phyloP scores from a whole-genome alignment of 176 grass and related monocot species.

The Triticum monococcum region DNA sequence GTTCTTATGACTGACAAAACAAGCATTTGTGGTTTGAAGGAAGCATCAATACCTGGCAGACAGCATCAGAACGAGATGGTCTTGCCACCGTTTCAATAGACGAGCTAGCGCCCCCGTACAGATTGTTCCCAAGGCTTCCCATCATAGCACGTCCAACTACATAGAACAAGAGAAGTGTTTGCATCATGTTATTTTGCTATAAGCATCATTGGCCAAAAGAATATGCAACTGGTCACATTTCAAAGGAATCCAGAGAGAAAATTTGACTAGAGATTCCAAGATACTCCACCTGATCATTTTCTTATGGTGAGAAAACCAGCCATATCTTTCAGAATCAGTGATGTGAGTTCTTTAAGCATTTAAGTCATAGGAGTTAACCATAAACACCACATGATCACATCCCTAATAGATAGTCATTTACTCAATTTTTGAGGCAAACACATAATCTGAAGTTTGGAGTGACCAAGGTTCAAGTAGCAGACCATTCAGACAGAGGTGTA shows the following conservation, averaged over 20 bases:
- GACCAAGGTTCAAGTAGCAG: neutral
- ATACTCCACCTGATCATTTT: neutral
- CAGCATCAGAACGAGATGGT: conserved; percentile 35
- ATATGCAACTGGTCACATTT: neutral
- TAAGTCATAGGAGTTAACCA: neutral
- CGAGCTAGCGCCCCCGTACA: conserved; percentile 35
- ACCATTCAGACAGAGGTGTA: neutral
- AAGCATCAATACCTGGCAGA: conserved; percentile 48
- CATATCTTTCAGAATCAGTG: neutral
- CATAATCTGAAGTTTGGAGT: neutral
- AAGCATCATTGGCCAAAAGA: neutral
- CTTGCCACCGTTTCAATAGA: conserved; percentile 27
- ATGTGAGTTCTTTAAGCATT: neutral
- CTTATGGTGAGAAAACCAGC: neutral
- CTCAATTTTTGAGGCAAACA: neutral
- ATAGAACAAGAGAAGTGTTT: conserved; percentile 12
- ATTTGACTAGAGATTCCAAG: neutral
- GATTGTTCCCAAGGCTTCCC: conserved; percentile 51
- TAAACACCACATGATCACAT: neutral
- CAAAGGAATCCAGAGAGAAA: neutral
- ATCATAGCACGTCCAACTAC: conserved; percentile 57
- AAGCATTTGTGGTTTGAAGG: neutral
- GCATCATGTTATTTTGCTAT: neutral
- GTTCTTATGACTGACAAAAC: neutral
- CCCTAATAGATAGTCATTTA: too few species aligned